Evolutionary conservation across 2,329 filamentous ascomycete species (phyloP).

Genomic region (Shiraia sp.): DNA sequence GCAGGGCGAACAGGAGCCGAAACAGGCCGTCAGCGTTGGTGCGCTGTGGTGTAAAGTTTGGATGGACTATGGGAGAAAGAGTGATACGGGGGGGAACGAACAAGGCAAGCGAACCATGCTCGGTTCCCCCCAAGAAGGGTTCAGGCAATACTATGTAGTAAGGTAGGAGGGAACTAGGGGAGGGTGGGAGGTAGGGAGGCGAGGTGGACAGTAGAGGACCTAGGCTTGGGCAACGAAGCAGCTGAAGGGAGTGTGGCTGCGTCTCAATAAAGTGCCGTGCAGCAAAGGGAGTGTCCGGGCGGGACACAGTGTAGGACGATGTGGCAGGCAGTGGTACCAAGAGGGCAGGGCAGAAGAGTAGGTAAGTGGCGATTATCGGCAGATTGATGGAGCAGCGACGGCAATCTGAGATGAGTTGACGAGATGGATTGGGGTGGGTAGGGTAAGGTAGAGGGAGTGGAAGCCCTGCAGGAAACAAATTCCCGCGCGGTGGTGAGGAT

Average conservation of each 20-base stretch:
- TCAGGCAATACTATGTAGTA: too few relatives aligned
- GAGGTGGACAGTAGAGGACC: constrained; percentile 11
- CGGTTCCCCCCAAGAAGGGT: too few relatives aligned
- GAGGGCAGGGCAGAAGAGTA: background rate
- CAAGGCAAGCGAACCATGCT: too few relatives aligned
- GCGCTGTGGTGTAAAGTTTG: constrained; percentile 1
- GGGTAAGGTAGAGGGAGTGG: too few relatives aligned
- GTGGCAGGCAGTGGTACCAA: too few relatives aligned
- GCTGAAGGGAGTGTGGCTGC: constrained; percentile 21
- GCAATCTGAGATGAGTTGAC: too few relatives aligned
- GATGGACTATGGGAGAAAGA: constrained; percentile 2
- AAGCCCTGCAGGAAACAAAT: too few relatives aligned
- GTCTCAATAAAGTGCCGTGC: constrained; percentile 20
- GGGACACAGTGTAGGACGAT: constrained; percentile 3
- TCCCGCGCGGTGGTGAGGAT: too few relatives aligned
- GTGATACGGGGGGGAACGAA: constrained; percentile 7
- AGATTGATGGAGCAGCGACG: too few relatives aligned
- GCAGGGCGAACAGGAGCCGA: constrained; percentile 12
- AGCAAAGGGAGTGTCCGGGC: constrained; percentile 4
- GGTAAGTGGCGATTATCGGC: too few relatives aligned
- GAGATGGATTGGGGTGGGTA: too few relatives aligned
- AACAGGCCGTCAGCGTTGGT: constrained; percentile 16
- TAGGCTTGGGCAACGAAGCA: constrained; percentile 8
- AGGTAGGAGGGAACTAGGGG: too few relatives aligned
- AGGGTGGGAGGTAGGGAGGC: constrained; percentile 5